Evolutionary conservation across 1,284 basidiomycete genomes (phyloP), one percentile per base, ranked within the genome.

Genomic region (Tausonia pullulans): DNA sequence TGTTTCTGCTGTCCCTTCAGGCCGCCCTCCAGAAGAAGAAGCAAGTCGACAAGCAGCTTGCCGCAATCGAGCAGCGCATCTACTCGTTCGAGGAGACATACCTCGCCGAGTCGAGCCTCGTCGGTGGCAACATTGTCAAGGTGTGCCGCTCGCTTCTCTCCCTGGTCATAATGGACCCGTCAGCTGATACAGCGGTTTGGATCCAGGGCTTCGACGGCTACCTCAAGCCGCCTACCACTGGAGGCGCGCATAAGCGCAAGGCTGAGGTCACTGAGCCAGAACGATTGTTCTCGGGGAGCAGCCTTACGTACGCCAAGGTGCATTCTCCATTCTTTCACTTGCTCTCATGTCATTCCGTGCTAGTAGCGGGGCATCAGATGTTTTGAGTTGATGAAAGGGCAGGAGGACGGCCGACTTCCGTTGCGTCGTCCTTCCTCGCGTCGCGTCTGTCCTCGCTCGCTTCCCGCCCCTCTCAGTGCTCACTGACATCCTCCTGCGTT

Each of bases 21-120:
- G 14, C 60, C 16, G 64, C 64, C 11, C 58, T 65, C 44, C 46
- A 52, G 27, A 43, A 50, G 44, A 65, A 65, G 53, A 48, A 60
- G 11, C 41, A 54, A 39, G 49, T 61, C 41, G 64, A 65, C 49
- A 65, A 65, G 27, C 39, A 49, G n/a, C 64, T 65, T 27, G 76
- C 77, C 6, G 73, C 72, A 43, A 72, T 79, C 60, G 79, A 80
- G 66, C 69, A 76, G 8, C 75, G 76, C 8, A 79, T 80, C 63
- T 78, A 77, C 67, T 74, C 74, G 1, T 79, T 79, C 65, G 79
- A 80, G 66, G 77, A 78, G 5, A 78, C 77, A 60, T 80, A 80
- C 66, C 73, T 80, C 10, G 74, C 74, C 64, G 76, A 77, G 62
- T 75, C 75, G 7, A 73, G 73, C 2, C 70, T 71, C 3, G 73